These are phyloP conservation scores for Thoreauomyces humboldtii DNA, from an alignment of 192 early-diverging fungal species.

Conservation along the genomic window DNA sequence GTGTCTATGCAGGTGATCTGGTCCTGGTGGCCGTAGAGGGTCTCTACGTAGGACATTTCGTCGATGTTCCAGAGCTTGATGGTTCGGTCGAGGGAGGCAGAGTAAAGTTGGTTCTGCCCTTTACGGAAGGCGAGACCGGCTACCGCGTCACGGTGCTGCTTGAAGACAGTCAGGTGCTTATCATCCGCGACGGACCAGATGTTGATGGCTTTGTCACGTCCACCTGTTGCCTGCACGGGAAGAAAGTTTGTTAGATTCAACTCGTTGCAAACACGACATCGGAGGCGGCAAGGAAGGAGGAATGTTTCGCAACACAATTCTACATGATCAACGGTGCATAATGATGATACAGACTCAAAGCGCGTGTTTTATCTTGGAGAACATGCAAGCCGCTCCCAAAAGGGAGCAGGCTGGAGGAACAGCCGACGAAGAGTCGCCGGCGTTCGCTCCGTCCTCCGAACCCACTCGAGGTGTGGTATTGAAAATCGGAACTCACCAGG, in stretches of 20 bases:
- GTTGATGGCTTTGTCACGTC: conserved; percentile 85
- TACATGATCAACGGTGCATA: conserved; percentile 28
- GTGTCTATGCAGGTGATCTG: conserved; percentile 75
- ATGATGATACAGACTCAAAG: conserved; percentile 54
- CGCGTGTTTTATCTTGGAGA: conserved; percentile 34
- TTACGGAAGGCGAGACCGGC: conserved; percentile 82
- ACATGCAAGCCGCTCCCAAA: too few relatives aligned
- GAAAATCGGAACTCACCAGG: conserved; percentile 45
- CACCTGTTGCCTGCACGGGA: conserved; percentile 69
- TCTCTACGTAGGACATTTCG: conserved; percentile 89
- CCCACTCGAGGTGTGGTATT: too few relatives aligned
- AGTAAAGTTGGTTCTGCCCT: conserved; percentile 79
- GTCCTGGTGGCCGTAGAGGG: conserved; percentile 95
- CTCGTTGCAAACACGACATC: neutral
- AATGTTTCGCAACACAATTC: conserved; percentile 54
- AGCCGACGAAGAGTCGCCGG: conserved; percentile 24
- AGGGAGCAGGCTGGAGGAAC: conserved; percentile 39
- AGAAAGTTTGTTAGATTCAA: neutral
- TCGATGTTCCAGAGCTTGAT: conserved; percentile 97
- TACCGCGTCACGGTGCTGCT: conserved; percentile 90
- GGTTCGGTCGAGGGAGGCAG: conserved; percentile 84
- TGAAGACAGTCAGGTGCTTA: conserved; percentile 69
- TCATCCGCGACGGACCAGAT: conserved; percentile 85
- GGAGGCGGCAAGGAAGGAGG: neutral
- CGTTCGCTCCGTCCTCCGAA: conserved; percentile 44